Evolutionary conservation across 768 basidiomycete species (phyloP).

Genomic region (Hortiboletus campestris): DNA sequence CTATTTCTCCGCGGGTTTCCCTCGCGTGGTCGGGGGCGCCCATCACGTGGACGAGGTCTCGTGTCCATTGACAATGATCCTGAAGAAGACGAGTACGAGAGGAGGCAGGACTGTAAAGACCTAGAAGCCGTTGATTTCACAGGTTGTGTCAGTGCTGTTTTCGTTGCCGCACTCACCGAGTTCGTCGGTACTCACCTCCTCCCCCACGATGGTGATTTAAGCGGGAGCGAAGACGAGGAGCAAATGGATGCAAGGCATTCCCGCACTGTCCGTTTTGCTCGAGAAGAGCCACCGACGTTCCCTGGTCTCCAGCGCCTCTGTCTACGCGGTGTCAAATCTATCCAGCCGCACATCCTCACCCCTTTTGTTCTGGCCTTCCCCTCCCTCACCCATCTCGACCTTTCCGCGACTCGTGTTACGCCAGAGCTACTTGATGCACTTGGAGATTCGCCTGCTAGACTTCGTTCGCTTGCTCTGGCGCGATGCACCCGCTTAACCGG

Average conservation of each 20-base stretch:
- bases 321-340: slow-evolving; percentile 77
- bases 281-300: slow-evolving; percentile 57
- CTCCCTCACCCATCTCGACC: slow-evolving; percentile 83
- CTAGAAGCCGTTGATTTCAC: slow-evolving; percentile 91
- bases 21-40: slow-evolving; percentile 66
- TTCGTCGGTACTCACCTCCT: slow-evolving; percentile 71
- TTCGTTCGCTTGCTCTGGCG: slow-evolving; percentile 79
- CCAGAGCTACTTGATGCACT: slow-evolving; percentile 73
- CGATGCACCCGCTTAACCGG: slow-evolving; percentile 85
- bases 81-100: slow-evolving; percentile 77
- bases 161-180: slow-evolving; percentile 80
- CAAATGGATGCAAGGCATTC: slow-evolving; percentile 30
- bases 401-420: slow-evolving; percentile 83
- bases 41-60: slow-evolving; percentile 59
- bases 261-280: slow-evolving; percentile 33
- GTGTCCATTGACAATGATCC: slow-evolving; percentile 51
- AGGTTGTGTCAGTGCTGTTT: slow-evolving; percentile 90
- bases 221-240: slow-evolving; percentile 42
- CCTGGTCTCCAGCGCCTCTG: slow-evolving; percentile 76
- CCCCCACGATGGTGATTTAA: slow-evolving; percentile 40
- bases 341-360: slow-evolving; percentile 63
- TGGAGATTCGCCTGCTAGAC: slow-evolving; percentile 62
- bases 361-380: slow-evolving; percentile 82
- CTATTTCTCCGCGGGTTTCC: slow-evolving; percentile 82
- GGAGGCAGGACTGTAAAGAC: slow-evolving; percentile 69